These are phyloP conservation scores for Polychytrium aggregatum DNA, from an alignment of 192 early-diverging fungal species.

Conservation along the genomic window DNA sequence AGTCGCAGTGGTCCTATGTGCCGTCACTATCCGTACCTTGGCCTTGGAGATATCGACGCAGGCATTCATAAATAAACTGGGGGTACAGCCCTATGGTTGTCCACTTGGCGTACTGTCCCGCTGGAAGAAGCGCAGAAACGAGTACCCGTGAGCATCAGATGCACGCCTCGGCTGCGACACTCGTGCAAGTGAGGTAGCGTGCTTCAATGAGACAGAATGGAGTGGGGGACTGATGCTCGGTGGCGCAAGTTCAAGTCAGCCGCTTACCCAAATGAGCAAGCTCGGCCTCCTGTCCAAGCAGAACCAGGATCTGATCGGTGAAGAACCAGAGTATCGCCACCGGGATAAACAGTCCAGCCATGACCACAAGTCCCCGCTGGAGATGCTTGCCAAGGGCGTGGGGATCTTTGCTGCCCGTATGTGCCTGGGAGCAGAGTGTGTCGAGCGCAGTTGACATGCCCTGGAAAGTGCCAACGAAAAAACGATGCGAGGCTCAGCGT, in stretches of 20 bases:
- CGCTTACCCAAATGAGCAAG: conserved; percentile 57
- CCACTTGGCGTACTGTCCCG: conserved; percentile 56
- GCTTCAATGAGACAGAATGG: no score
- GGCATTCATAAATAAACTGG: conserved; percentile 69
- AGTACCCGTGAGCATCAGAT: no score
- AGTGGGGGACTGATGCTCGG: no score
- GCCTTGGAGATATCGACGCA: conserved; percentile 76
- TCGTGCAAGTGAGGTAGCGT: no score
- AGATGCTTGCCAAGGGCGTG: conserved; percentile 37
- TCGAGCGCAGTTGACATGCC: conserved; percentile 42
- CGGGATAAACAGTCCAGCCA: conserved; percentile 54
- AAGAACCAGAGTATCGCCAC: conserved; percentile 62
- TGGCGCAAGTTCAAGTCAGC: no score
- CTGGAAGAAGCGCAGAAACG: no score
- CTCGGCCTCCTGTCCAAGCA: conserved; percentile 61
- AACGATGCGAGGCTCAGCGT: background rate
- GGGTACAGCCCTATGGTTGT: conserved; percentile 64
- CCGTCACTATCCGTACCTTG: no score
- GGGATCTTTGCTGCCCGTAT: conserved; percentile 17
- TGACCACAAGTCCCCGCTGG: conserved; percentile 61
- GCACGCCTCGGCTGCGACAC: no score
- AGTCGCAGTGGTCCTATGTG: no score
- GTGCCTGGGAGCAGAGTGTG: conserved; percentile 40
- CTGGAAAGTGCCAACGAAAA: background rate
- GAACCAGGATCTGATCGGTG: conserved; percentile 54